phyloP scores from a whole-genome alignment of 2,329 filamentous ascomycete genomes.

The Fusarium sp. region DNA sequence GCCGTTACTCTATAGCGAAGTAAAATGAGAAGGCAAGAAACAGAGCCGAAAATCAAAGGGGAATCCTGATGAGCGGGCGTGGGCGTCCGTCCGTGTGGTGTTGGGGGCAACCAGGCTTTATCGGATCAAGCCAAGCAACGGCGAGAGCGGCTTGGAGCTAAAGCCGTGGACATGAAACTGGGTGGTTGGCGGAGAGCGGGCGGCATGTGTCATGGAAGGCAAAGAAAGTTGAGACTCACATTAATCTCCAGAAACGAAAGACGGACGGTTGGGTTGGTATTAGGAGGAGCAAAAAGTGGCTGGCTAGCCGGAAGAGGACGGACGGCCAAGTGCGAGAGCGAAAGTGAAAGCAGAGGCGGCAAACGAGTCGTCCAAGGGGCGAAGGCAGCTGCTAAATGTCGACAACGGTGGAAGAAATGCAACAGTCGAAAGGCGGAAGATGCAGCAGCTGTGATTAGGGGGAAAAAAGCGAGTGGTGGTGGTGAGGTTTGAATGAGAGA shows the following conservation, averaged over 20 bases:
- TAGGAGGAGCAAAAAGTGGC: slow-evolving; percentile 42
- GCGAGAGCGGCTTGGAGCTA: slow-evolving; percentile 17
- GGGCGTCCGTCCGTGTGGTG: slow-evolving; percentile 11
- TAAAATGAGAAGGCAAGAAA: slow-evolving; percentile 3
- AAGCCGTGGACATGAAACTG: slow-evolving; percentile 28
- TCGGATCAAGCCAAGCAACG: slow-evolving; percentile 18
- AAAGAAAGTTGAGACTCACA: slow-evolving; percentile 52
- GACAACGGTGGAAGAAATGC: slow-evolving; percentile 35
- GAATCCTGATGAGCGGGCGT: slow-evolving; percentile 10
- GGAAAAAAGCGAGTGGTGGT: slow-evolving; percentile 38
- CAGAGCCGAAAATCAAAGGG: slow-evolving; percentile 3
- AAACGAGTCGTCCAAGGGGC: slow-evolving; percentile 24
- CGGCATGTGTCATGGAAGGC: slow-evolving; percentile 46
- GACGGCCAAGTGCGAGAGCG: slow-evolving; percentile 38
- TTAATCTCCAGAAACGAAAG: slow-evolving; percentile 49
- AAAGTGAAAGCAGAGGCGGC: slow-evolving; percentile 31
- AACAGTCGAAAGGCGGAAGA: slow-evolving; percentile 26
- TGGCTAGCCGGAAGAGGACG: slow-evolving; percentile 40
- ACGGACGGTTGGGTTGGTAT: slow-evolving; percentile 35
- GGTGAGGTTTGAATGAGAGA: slow-evolving; percentile 45
- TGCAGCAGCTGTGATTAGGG: slow-evolving; percentile 36
- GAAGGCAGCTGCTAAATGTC: slow-evolving; percentile 31
- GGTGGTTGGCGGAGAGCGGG: slow-evolving; percentile 47
- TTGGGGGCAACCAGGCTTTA: slow-evolving; percentile 37
- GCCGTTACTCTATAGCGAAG: slow-evolving; percentile 20